A percentile compares a stretch with the other conserved stretches of the same genome.
phyloP scores from a whole-genome alignment of 495 filamentous ascomycete genomes.

The Penicillium ochrochloron region DNA sequence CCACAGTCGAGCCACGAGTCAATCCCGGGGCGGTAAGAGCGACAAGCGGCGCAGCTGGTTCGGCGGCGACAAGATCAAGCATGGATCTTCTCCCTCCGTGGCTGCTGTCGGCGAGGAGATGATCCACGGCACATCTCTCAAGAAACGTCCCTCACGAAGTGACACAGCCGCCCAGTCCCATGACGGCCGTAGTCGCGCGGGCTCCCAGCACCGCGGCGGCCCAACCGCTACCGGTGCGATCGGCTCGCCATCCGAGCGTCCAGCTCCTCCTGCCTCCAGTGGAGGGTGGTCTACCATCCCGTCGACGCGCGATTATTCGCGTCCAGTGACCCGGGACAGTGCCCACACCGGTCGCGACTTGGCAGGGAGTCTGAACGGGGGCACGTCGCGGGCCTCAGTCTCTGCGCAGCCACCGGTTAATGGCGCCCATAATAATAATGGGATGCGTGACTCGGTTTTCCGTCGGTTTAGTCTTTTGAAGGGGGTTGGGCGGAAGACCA shows the following conservation, averaged over 20 bases:
- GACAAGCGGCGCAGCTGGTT: slow-evolving; percentile 50
- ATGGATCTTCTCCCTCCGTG: slow-evolving; percentile 43
- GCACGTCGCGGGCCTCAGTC: neutral
- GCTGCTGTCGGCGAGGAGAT: slow-evolving; percentile 31
- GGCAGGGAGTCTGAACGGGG: slow-evolving; percentile 16
- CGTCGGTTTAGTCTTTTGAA: slow-evolving; percentile 53
- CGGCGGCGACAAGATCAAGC: slow-evolving; percentile 42
- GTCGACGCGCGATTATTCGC: slow-evolving; percentile 43
- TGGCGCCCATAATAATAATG: slow-evolving; percentile 12
- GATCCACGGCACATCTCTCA: slow-evolving; percentile 24
- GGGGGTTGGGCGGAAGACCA: slow-evolving; percentile 50
- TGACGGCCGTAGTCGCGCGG: slow-evolving; percentile 39
- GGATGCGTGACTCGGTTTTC: slow-evolving; percentile 51
- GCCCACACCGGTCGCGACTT: slow-evolving; percentile 23
- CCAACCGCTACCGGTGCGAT: slow-evolving; percentile 22
- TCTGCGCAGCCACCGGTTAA: neutral
- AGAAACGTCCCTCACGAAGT: slow-evolving; percentile 38
- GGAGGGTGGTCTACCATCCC: slow-evolving; percentile 49
- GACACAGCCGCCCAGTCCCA: slow-evolving; percentile 39
- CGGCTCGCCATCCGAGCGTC: slow-evolving; percentile 25
- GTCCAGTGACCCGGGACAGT: slow-evolving; percentile 43
- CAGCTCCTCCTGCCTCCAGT: slow-evolving; percentile 31
- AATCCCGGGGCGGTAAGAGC: slow-evolving; percentile 43
- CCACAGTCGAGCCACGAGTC: slow-evolving; percentile 48
- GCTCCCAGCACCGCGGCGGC: slow-evolving; percentile 38